A percentile compares a stretch with the other conserved stretches of the same genome.
Conservation (phyloP, 164 flowering plant species). For the Amborella trichopoda region DNA sequence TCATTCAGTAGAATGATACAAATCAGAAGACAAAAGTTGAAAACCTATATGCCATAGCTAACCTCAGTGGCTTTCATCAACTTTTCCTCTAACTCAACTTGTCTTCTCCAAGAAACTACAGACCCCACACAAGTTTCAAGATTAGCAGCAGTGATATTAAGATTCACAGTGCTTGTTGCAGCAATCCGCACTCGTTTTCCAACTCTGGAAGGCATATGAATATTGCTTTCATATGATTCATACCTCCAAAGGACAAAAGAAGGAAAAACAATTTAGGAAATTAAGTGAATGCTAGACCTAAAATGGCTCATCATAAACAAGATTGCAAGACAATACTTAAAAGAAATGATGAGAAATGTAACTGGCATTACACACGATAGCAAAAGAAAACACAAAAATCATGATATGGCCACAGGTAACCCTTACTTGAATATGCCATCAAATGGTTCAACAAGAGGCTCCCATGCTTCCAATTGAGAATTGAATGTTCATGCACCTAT, state of each 20-base stretch:
- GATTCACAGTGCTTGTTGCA: constrained; percentile 68
- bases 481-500: constrained; percentile 96
- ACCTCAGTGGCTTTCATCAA: too few species aligned
- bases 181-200: constrained; percentile 80
- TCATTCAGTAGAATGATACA: too few species aligned
- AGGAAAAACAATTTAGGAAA: background rate
- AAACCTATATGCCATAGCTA: too few species aligned
- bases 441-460: constrained; percentile 95
- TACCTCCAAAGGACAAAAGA: constrained; percentile 34
- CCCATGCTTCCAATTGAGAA: constrained; percentile 89
- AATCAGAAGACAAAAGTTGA: too few species aligned
- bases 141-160: constrained; percentile 83
- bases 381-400: background rate
- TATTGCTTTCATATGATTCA: constrained; percentile 66
- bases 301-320: too few species aligned
- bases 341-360: too few species aligned
- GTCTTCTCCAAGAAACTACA: constrained; percentile 77
- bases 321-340: too few species aligned
- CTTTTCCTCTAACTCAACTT: constrained; percentile 62
- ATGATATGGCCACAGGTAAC: background rate
- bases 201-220: constrained; percentile 23
- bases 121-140: constrained; percentile 60
- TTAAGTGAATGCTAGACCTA: too few species aligned
- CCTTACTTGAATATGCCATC: constrained; percentile 95
- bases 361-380: too few species aligned